These are phyloP conservation scores for Striga hermonthica DNA, from an alignment of 305 asterid genomes.

Conservation along the genomic window DNA sequence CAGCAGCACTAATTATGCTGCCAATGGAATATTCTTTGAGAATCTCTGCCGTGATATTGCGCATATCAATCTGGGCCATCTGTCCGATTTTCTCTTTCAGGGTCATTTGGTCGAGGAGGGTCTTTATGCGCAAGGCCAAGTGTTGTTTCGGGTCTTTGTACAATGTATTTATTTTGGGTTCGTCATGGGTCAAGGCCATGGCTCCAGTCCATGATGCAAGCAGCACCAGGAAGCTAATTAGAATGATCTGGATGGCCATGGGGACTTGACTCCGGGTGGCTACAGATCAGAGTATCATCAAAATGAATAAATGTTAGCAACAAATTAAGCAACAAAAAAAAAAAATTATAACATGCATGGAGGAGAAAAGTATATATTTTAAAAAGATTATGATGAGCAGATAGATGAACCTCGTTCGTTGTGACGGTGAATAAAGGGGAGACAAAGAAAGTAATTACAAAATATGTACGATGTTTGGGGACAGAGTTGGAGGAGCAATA, in stretches of 20 bases:
- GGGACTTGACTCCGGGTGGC: not conserved
- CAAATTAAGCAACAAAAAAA: no score
- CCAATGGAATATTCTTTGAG: slow-evolving; percentile 26
- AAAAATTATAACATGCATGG: no score
- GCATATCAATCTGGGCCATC: slow-evolving; percentile 26
- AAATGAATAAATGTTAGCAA: not conserved
- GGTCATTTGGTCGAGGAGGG: slow-evolving; percentile 26
- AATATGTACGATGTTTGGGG: not conserved
- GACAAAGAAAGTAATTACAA: no score
- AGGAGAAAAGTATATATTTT: no score
- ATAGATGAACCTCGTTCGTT: not conserved
- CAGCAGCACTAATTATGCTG: slow-evolving; percentile 24
- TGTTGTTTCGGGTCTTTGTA: slow-evolving; percentile 28
- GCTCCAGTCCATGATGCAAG: slow-evolving; percentile 6
- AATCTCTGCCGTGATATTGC: slow-evolving; percentile 4
- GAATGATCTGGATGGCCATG: not conserved
- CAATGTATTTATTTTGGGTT: not conserved
- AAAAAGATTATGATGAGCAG: not conserved
- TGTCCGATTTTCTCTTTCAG: slow-evolving; percentile 30
- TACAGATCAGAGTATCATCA: not conserved
- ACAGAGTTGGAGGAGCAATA: not conserved
- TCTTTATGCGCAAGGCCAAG: slow-evolving; percentile 18
- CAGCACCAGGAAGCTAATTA: not conserved
- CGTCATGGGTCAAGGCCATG: not conserved
- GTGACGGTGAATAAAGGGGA: no score